Percentiles rank a stretch among this genome's conserved stretches.
phyloP scores from a whole-genome alignment of 2,329 filamentous ascomycete species.

The Calonectria montana region DNA sequence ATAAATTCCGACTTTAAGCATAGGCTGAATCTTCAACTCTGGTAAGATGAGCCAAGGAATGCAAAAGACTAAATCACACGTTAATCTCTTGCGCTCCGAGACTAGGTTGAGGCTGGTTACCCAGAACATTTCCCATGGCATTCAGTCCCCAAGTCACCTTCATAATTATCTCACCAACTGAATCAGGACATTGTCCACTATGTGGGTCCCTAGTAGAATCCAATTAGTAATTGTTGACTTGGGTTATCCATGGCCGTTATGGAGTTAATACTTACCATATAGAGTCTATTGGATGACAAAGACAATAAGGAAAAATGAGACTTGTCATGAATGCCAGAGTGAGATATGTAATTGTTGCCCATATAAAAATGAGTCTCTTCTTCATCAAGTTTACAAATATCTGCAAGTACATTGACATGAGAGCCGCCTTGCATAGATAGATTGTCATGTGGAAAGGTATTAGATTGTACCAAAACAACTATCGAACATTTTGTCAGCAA shows the following conservation, averaged over 20 bases:
- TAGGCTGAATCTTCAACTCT: not conserved
- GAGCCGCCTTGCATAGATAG: not conserved
- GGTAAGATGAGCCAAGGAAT: not conserved
- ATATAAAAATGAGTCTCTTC: not conserved
- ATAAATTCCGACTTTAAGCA: not conserved
- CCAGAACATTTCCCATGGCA: not conserved
- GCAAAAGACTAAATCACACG: not conserved
- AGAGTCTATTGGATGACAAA: not conserved
- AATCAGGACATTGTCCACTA: not conserved
- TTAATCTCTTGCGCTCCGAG: not conserved
- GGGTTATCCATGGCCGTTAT: fast-evolving
- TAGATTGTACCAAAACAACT: not conserved
- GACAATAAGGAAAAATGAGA: not conserved
- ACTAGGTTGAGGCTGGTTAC: not conserved
- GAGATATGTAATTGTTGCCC: not conserved
- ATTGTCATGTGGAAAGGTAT: not conserved
- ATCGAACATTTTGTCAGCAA: not conserved
- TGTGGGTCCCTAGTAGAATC: not conserved
- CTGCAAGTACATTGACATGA: not conserved
- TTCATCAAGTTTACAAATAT: not conserved
- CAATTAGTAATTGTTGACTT: too few relatives aligned
- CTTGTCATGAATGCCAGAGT: not conserved
- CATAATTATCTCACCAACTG: not conserved
- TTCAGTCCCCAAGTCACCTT: not conserved
- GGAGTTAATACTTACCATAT: not conserved